Evolutionary conservation across 2,329 filamentous ascomycete species (phyloP), one percentile per base, ranked within the genome.

Genomic region (Aspergillus brunneoviolaceus): DNA sequence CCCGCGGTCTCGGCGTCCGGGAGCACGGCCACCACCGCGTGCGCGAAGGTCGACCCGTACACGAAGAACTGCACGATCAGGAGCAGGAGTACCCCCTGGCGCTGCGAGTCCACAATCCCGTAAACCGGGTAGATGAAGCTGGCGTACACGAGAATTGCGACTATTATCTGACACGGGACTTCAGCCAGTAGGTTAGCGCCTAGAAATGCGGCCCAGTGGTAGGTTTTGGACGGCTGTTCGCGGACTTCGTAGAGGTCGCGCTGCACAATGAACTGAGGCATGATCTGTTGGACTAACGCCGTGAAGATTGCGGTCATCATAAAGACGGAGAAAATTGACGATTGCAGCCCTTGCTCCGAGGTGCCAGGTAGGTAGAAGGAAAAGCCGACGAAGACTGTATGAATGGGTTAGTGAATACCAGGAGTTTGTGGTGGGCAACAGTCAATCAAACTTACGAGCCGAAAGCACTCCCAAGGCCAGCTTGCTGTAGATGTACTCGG

Each of bases 1-100:
- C 45, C 55, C 14, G 45, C 55, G 35, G 29, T 29, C 7, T 31
- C 55, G 29, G 27, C 31, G 16, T 33, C 14, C 11, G 35, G 14
- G n/a, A 60, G 48, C 56, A 60, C 52, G 48, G 47, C 51, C 21
- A 57, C 14, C 5, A 55, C 27, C 9, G 27, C 27, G 27, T 29
- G 27, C 27, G 27, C 27, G 9, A 29, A 29, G 7, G 27, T 29
- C 7, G 27, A 29, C 27, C 27, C 27, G 7, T 29, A 29, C 27
- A 29, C 27, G 27, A 29, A 29, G 27, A 29, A 29, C 27, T 29
- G 27, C 27, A 29, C 27, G 7, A 29, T 3, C 2, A 29, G 27
- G 27, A 29, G 27, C 27, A 29, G 27, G 2, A 29, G 27, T 6
- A 29, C 27, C 27, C 27, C 27, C 5, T 29, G 27, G 27, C 27